Base-by-base conservation (phyloP, 371 early-diverging fungal species). In the Syncephalastrum sp. region DNA sequence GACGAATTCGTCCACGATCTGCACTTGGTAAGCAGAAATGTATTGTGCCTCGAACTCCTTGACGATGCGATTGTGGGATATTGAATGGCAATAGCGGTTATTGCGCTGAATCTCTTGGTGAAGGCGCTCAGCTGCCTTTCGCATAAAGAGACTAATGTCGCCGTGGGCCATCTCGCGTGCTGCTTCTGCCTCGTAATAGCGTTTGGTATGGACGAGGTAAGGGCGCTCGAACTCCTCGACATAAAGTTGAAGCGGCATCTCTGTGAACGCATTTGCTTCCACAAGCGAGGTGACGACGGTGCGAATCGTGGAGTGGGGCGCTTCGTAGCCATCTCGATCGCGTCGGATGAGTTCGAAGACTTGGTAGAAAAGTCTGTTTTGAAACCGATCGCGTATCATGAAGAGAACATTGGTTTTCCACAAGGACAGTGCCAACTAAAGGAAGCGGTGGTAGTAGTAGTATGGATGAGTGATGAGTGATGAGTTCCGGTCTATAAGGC, bases 141-240 rank as follows among this genome's bases (percentile, higher is more conserved):
- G 67, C 90, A 94, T 91, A 63, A 86, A 94, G 13, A 66, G 69
- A 4, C 91, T 87, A 12, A 93, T 82, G 13, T 75, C 64, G 15
- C 79, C 68, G 15, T 68, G 65, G 0, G 89, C 73, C 16, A 91
- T 78, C 41, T 81, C 74, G 14, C 72, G 59, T 15, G 77, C 84
- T 6, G 92, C 86, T 57, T 92, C 95, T 5, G 75, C 66, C 43
- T 75, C 79, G 72, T 93, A 93, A 65, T 92, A 94, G 15, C 69
- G 63, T 45, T 78, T 79, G 0, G 91, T 91, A 45, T 83, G 78
- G 0, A 79, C 79, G 43, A 94, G 64, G 55, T 87, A 91, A 10
- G 86, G 85, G 42, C 75, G 68, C 66, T 94, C 95, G 68, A 91
- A 92, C 60, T 89, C 87, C 47, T 91, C 88, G 14, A 88, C 79